A percentile compares a stretch with the other conserved stretches of the same genome.
These are phyloP conservation scores for Phyllosticta citribraziliensis DNA, from an alignment of 2,329 filamentous ascomycete genomes.

Conservation along the genomic window DNA sequence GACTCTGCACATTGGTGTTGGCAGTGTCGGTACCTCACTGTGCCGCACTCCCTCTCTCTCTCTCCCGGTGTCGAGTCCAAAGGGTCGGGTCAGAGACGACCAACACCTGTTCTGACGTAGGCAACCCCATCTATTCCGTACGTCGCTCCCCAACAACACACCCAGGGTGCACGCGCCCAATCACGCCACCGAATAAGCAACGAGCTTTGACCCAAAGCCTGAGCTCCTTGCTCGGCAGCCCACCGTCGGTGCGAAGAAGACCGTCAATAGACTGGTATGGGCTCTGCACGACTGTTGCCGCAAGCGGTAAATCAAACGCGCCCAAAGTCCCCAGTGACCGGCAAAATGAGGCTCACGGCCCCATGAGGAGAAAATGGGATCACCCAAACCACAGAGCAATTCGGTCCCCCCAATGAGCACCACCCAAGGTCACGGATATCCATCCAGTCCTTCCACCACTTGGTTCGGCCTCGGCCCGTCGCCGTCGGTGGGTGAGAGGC, in stretches of 20 bases:
- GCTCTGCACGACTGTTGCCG: neutral
- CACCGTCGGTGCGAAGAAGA: neutral
- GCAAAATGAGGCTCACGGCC: neutral
- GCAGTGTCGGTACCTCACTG: neutral
- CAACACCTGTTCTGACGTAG: neutral
- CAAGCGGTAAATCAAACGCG: neutral
- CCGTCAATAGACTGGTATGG: neutral
- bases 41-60: neutral
- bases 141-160: neutral
- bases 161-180: neutral
- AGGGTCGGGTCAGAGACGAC: neutral
- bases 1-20: neutral
- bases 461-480: neutral
- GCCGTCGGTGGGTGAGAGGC: neutral
- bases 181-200: neutral
- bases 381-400: neutral
- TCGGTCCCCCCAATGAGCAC: neutral
- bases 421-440: neutral
- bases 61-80: neutral
- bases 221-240: neutral
- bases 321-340: neutral
- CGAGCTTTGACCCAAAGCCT: neutral
- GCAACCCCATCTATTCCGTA: neutral
- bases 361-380: neutral
- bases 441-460: neutral